Percentiles rank a stretch among this genome's conserved stretches.
phyloP scores from a whole-genome alignment of 2,329 filamentous ascomycete genomes.

The Ascochyta lentis region DNA sequence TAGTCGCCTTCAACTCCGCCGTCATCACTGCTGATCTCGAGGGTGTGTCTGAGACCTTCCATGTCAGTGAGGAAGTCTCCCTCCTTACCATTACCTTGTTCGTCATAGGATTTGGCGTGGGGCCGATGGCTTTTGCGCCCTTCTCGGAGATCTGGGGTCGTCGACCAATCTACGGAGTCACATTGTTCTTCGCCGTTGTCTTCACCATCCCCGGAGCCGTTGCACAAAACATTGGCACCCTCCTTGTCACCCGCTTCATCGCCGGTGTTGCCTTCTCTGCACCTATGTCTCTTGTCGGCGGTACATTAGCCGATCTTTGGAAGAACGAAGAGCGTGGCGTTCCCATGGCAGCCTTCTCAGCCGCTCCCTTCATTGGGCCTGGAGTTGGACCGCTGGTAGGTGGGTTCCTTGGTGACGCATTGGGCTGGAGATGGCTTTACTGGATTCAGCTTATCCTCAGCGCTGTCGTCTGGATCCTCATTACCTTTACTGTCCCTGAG shows the following conservation, averaged over 20 bases:
- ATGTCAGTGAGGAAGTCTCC: constrained; percentile 74
- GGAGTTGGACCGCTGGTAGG: constrained; percentile 71
- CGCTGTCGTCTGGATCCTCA: constrained; percentile 72
- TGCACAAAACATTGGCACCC: constrained; percentile 75
- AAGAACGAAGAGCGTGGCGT: constrained; percentile 82
- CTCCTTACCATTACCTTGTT: constrained; percentile 77
- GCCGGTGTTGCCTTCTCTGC: constrained; percentile 86
- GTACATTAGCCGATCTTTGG: constrained; percentile 85
- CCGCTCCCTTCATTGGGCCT: constrained; percentile 82
- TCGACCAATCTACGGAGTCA: constrained; percentile 72
- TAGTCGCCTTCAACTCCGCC: constrained; percentile 63
- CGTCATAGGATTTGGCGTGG: constrained; percentile 81
- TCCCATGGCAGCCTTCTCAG: constrained; percentile 85
- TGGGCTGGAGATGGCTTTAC: constrained; percentile 84
- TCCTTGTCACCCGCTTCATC: constrained; percentile 77
- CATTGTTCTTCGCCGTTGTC: constrained; percentile 72
- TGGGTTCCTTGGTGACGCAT: constrained; percentile 71
- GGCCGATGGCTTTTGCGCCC: constrained; percentile 81
- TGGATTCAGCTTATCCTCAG: constrained; percentile 84
- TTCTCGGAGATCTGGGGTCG: constrained; percentile 78
- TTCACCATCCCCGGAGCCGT: constrained; percentile 84
- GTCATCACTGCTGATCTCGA: constrained; percentile 79
- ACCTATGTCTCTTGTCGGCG: constrained; percentile 85
- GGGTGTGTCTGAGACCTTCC: constrained; percentile 68
- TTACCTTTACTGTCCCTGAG: constrained; percentile 88